Evolutionary conservation across 176 grass and related monocot species (phyloP).

Genomic region (Oryza coarctata): DNA sequence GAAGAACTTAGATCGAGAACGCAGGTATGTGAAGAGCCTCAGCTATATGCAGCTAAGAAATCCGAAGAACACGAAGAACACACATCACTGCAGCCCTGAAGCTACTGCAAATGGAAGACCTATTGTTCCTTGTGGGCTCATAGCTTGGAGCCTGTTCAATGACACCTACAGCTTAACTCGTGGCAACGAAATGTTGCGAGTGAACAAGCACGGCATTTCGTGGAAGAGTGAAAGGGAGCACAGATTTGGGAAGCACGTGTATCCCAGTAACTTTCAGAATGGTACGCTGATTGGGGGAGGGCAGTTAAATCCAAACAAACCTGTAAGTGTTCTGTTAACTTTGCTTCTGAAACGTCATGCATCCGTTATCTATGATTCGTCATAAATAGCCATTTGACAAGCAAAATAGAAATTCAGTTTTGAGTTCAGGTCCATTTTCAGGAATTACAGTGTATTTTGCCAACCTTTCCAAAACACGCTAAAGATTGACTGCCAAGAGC

Average conservation of each 20-base stretch:
- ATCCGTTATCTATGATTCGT: not conserved
- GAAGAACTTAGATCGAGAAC: not conserved
- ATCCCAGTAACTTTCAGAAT: slow-evolving; percentile 68
- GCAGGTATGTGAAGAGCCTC: slow-evolving; percentile 61
- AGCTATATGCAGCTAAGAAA: slow-evolving; percentile 45
- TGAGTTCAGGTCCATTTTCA: not conserved
- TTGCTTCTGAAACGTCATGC: not conserved
- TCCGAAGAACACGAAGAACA: slow-evolving; percentile 25
- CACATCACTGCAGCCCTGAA: slow-evolving; percentile 54
- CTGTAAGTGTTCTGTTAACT: slow-evolving; percentile 30
- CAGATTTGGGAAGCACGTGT: slow-evolving; percentile 59
- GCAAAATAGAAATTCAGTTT: not conserved
- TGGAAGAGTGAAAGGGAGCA: slow-evolving; percentile 61
- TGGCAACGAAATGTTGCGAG: slow-evolving; percentile 31
- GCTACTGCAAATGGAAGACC: slow-evolving; percentile 35
- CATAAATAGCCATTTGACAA: not conserved
- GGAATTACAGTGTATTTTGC: not conserved
- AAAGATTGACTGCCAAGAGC: not conserved
- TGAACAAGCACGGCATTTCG: slow-evolving; percentile 58
- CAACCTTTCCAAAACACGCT: not conserved
- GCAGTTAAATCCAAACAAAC: slow-evolving; percentile 45
- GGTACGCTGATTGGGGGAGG: slow-evolving; percentile 50
- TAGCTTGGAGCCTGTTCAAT: slow-evolving; percentile 84
- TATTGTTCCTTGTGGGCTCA: slow-evolving; percentile 59
- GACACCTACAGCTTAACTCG: slow-evolving; percentile 62